Base-by-base conservation (phyloP, 106 monocot species). In the Allium cepa region DNA sequence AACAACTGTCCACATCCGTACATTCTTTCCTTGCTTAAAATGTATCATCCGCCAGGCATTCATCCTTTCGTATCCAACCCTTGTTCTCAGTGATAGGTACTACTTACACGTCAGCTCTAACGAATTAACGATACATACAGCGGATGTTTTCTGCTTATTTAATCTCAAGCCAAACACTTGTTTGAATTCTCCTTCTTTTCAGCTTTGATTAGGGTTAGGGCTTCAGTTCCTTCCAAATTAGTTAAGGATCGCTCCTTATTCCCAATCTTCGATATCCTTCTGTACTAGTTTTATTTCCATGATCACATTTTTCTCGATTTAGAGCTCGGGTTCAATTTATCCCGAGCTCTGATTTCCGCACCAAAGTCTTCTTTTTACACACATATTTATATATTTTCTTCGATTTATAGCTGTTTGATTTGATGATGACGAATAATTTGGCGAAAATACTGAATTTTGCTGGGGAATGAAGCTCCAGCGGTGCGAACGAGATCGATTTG, bases 381-480 rank as follows among this genome's bases (percentile, higher is more conserved):
- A 47, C 50, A 8, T n/a, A 5, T 45, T 26, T 50, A 8, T 36
- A 36, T 36, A 36, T 36, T 36, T 36, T 36, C 36, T 36, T 36
- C 4, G 36, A 36, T 36, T 36, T 36, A n/a, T 17, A 10, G 11
- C 11, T 12, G 69, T 47, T 58, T 11, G 26, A 6, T 2, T 50
- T 10, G 8, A 46, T 8, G 13, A 62, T 62, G 62, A 47, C 4
- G 45, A 46, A 46, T 46, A 46, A 46, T 46, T 5, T 56, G 56
- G 10, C 10, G 15, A 56, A 48, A 36, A 46, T 7, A 9, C 12
- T 17, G 46, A 26, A 46, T 60, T 36, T 46, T 65, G n/a, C 56
- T 59, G 70, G 67, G 59, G 65, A 83, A 80, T 80, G 76, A 65
- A 73, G 48, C 27, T 45, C 36, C 70, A 27, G 53, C 4, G 55